Evolutionary conservation across 2,329 filamentous ascomycete genomes (phyloP).

Genomic region (Cladosporium halotolerans): DNA sequence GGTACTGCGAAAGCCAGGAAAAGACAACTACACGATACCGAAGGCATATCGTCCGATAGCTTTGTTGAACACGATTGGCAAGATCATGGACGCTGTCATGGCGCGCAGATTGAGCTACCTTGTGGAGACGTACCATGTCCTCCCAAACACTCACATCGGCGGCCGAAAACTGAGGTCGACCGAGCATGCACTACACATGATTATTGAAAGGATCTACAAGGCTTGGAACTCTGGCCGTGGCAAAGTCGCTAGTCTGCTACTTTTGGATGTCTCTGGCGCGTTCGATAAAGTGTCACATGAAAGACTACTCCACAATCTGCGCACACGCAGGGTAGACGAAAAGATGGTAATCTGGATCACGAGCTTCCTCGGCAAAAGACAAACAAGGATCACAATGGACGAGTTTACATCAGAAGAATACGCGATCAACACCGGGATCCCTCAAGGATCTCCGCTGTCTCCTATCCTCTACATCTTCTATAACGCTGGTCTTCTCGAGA

Average conservation of each 20-base stretch:
- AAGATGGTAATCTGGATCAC: conserved; percentile 22
- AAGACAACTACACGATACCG: conserved; percentile 20
- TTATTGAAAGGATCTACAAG: conserved; percentile 24
- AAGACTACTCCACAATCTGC: conserved; percentile 30
- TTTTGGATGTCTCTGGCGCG: conserved; percentile 28
- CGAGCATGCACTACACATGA: conserved; percentile 25
- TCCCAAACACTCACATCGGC: conserved; percentile 25
- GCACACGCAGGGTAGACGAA: conserved; percentile 25
- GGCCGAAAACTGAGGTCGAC: conserved; percentile 22
- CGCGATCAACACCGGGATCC: conserved; percentile 23
- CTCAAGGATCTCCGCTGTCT: conserved; percentile 27
- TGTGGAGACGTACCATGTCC: conserved; percentile 15
- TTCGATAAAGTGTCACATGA: conserved; percentile 33
- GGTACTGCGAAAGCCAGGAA: conserved; percentile 22
- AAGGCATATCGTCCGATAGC: conserved; percentile 27
- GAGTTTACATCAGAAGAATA: conserved; percentile 16
- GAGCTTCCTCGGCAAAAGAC: conserved; percentile 20
- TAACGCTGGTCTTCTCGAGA: conserved; percentile 26
- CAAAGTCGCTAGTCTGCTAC: conserved; percentile 25
- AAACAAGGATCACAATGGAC: conserved; percentile 15
- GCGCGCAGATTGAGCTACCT: not conserved
- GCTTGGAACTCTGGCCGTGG: conserved; percentile 13
- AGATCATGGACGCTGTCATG: conserved; percentile 13
- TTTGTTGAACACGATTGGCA: conserved; percentile 22
- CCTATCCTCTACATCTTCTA: conserved; percentile 32